Base-by-base conservation (phyloP, 306 rosid species). In the Begonia peltatifolia region DNA sequence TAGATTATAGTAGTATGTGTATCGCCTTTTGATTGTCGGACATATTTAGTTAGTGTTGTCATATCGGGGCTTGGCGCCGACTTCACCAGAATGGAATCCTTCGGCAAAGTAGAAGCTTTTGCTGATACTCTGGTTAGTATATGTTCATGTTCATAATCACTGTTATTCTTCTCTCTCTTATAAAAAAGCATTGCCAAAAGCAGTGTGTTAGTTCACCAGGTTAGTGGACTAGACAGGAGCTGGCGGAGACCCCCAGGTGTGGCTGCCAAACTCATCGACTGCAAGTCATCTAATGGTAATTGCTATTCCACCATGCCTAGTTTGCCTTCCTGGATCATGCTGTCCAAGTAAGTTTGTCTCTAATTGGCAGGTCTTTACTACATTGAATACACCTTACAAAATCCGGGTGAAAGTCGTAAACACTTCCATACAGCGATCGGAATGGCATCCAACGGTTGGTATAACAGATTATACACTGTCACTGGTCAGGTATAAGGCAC, bases 241-340 rank as follows among this genome's bases (percentile, higher is more conserved):
- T 89, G 97, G 97, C 78, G 74, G 68, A 82, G 66, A 62, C 84
- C 95, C 8, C 80, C 94, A 1, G 97, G 95, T 66, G 97, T 84
- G 54, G 72, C 75, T 11, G 97, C 97, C 18, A 89, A 89, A 62
- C 95, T 89, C 53, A 61, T 78, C 44, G 77, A 74, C 55, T 55
- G 64, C 57, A 89, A 70, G 74, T 65, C 97, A 47, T 23, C 79
- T 14, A 82, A 82, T 10, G 96, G 96, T 84, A 65, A 54, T 13
- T 55, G 16, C 55, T 17, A 30, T 23, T 20, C 23, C 23, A 20
- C 23, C 23, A 20, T 20, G 23, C 23, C 23, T 20, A 20, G 2
- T 20, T 20, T 20, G 23, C 23, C 23, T 20, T 20, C 38, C 38
- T 30, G 2, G 9, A 30, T 6, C 8, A 1, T 7, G 8, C 9